Conservation (phyloP, 805 yeast genomes). For the Middelhovenomyces tepae region DNA sequence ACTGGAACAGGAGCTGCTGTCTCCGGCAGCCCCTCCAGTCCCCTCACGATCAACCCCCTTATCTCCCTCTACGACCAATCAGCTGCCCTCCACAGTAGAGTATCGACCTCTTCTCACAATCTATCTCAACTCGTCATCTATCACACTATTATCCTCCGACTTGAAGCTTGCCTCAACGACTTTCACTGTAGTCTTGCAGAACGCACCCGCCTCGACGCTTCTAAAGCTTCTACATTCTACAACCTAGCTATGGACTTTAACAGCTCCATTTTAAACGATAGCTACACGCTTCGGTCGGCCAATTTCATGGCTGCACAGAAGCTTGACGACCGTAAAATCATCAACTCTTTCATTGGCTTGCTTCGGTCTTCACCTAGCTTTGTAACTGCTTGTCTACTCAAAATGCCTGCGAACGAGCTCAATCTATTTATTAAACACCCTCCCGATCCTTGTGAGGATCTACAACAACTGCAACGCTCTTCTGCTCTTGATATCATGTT, state of each 20-base stretch:
- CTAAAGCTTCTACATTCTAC: constrained; percentile 13
- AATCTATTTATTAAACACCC: constrained; percentile 9
- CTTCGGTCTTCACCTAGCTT: constrained; percentile 29
- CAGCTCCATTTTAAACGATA: constrained; percentile 9
- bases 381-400: constrained; percentile 21
- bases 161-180: constrained; percentile 10
- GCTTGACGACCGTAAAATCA: constrained; percentile 22
- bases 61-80: no score
- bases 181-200: constrained; percentile 9
- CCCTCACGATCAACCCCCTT: no score
- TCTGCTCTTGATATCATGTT: constrained; percentile 25
- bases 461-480: constrained; percentile 17
- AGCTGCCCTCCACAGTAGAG: no score
- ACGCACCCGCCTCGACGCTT: constrained; percentile 11
- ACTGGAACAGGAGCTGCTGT: no score
- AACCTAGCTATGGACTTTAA: constrained; percentile 15
- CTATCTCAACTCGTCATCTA: not conserved
- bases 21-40: no score
- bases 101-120: no score
- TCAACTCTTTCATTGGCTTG: constrained; percentile 26
- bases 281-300: constrained; percentile 3
- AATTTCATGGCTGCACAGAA: constrained; percentile 12
- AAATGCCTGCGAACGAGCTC: constrained; percentile 17
- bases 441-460: constrained; percentile 17
- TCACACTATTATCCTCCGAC: constrained; percentile 13